Evolutionary conservation across 1,284 basidiomycete genomes (phyloP), one percentile per base, ranked within the genome.

Genomic region (Amylostereum areolatum): DNA sequence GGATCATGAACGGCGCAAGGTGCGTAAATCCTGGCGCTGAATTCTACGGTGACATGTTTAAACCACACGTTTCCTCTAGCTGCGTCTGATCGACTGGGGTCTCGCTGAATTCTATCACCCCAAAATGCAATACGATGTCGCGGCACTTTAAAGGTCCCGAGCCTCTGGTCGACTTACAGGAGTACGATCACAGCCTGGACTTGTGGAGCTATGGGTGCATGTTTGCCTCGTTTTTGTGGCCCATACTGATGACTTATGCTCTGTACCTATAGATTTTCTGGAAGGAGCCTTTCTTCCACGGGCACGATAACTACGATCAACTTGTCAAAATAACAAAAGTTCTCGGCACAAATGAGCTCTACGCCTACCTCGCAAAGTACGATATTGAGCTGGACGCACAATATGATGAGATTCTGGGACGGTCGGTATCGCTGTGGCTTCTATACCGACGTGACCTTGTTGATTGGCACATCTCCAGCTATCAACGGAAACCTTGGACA

Each of bases 201-300:
- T 92, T 99, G 91, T 98, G 96, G 96, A 94, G 91, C 69, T 84
- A 92, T 61, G 96, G 96, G 5, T 98, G 96, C 69, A 98, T 97
- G 92, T 97, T 97, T 67, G 93, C 93, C 10, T 92, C 89, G n/a
- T 96, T 98, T 92, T 92, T 93, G 59, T 57, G 77, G 62, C 34
- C 29, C 10, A 39, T 43, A 35, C 34, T 47, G 37, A 25, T 12
- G n/a, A 35, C 18, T 35, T 27, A 28, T 11, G 18, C n/a, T 33
- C 40, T 2, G n/a, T n/a, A n/a, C 31, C 33, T 46, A 35, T 47
- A 96, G 92, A 98, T 99, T 64, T 98, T 99, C 82, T 84, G 96
- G 59, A 98, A 98, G 70, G 96, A 99, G 65, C 96, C 96, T 9
- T 97, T 99, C 75, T 99, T 99, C 82, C 96, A 99, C 63, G 96